Conservation (phyloP, 768 basidiomycete species). For the Lactarius deliciosus region DNA sequence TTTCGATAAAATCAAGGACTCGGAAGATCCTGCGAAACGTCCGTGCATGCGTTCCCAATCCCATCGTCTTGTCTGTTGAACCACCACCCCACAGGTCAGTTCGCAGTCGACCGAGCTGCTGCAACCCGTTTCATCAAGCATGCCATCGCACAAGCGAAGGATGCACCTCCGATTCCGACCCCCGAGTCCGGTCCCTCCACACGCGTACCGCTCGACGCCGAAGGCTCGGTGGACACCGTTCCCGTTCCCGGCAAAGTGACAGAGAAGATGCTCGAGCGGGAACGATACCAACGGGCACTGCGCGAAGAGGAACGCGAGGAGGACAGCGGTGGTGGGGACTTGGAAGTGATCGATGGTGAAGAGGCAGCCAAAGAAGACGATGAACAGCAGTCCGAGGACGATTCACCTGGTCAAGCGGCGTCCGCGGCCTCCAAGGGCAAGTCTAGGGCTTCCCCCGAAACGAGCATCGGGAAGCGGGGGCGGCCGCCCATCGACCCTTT, state of each 20-base stretch:
- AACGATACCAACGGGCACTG: constrained; percentile 58
- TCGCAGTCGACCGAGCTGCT: constrained; percentile 71
- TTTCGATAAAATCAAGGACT: constrained; percentile 77
- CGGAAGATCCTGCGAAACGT: constrained; percentile 68
- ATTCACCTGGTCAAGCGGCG: neutral
- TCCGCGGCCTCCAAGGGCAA: constrained; percentile 29
- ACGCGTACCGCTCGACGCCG: constrained; percentile 26
- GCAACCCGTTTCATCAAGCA: constrained; percentile 83
- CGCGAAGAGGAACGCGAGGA: constrained; percentile 44
- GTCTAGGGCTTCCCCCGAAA: constrained; percentile 23
- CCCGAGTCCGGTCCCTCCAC: constrained; percentile 26
- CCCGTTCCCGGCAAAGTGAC: constrained; percentile 58
- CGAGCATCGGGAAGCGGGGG: constrained; percentile 44
- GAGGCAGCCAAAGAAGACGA: constrained; percentile 37
- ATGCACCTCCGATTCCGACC: constrained; percentile 11
- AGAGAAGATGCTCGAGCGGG: constrained; percentile 70
- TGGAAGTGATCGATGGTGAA: constrained; percentile 40
- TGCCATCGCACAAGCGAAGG: constrained; percentile 65
- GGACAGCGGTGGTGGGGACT: constrained; percentile 35
- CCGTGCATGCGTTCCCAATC: constrained; percentile 29
- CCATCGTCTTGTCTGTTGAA: constrained; percentile 1
- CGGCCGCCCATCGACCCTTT: constrained; percentile 63
- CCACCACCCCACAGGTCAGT: constrained; percentile 36
- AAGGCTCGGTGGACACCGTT: constrained; percentile 17
- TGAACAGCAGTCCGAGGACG: neutral